Conservation (phyloP, 352 stramenopile species). For the Blastocystis sp. region DNA sequence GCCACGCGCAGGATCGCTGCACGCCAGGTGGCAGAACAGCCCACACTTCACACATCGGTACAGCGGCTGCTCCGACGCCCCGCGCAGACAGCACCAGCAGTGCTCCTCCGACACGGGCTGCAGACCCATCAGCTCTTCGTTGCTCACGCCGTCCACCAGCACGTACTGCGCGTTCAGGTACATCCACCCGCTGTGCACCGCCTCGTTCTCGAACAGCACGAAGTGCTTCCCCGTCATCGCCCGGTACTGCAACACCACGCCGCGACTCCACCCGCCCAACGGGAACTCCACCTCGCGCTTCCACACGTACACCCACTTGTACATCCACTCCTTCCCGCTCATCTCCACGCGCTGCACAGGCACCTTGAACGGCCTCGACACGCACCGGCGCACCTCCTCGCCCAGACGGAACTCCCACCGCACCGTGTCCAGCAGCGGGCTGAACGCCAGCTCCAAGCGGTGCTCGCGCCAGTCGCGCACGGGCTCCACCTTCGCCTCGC, state of each 20-base stretch:
- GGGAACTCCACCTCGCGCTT: conserved; percentile 11
- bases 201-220: conserved; percentile 30
- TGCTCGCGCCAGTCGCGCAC: conserved; percentile 30
- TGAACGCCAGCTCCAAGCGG: neutral
- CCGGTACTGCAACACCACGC: conserved; percentile 41
- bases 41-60: conserved; percentile 35
- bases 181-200: conserved; percentile 6
- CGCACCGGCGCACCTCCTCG: neutral
- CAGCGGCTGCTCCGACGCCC: neutral
- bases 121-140: conserved; percentile 18
- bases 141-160: conserved; percentile 3
- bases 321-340: conserved; percentile 47
- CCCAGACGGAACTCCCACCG: neutral
- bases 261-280: conserved; percentile 37
- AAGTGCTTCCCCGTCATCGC: conserved; percentile 46
- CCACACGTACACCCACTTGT: conserved; percentile 54
- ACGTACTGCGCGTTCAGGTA: conserved; percentile 31
- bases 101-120: conserved; percentile 1
- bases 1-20: neutral
- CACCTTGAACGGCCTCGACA: neutral
- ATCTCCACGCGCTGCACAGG: neutral
- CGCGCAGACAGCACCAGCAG: conserved; percentile 48
- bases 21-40: conserved; percentile 6
- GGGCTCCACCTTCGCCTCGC: neutral
- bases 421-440: neutral